These are phyloP conservation scores for Petrea volubilis DNA, from an alignment of 257 asterid genomes.

Conservation along the genomic window DNA sequence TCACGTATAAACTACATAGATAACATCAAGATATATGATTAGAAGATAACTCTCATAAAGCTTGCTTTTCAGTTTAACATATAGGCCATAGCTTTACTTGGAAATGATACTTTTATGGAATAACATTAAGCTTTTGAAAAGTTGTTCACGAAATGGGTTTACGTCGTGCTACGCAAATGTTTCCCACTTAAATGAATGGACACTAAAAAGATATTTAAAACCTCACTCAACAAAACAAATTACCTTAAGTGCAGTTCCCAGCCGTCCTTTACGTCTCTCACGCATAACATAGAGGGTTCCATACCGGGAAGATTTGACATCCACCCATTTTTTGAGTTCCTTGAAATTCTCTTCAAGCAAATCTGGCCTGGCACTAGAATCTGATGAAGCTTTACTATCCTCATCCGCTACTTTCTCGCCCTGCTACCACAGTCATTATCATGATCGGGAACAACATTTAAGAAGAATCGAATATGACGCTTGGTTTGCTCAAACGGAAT, in stretches of 20 bases:
- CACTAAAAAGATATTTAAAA: neutral
- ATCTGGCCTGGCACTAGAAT: slow-evolving; percentile 44
- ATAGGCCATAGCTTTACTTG: neutral
- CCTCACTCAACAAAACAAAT: slow-evolving; percentile 12
- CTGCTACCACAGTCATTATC: slow-evolving; percentile 35
- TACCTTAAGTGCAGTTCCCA: slow-evolving; percentile 94
- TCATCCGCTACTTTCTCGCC: slow-evolving; percentile 41
- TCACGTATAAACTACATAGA: neutral
- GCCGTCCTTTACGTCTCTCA: slow-evolving; percentile 74
- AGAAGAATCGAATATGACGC: neutral
- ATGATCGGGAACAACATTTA: slow-evolving; percentile 8
- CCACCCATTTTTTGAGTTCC: slow-evolving; percentile 89
- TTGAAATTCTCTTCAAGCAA: slow-evolving; percentile 80
- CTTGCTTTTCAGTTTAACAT: neutral
- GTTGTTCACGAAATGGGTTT: neutral
- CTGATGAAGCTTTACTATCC: slow-evolving; percentile 43
- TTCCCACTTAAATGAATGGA: neutral
- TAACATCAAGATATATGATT: neutral
- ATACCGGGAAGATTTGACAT: slow-evolving; percentile 67
- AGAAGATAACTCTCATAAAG: neutral
- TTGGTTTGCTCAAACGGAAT: slow-evolving; percentile 7
- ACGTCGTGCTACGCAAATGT: slow-evolving; percentile 4
- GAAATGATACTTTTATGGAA: neutral
- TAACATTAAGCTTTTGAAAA: neutral
- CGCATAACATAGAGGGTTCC: slow-evolving; percentile 67